Evolutionary conservation across 2,329 filamentous ascomycete species (phyloP).

Genomic region (Fusarium sp.): DNA sequence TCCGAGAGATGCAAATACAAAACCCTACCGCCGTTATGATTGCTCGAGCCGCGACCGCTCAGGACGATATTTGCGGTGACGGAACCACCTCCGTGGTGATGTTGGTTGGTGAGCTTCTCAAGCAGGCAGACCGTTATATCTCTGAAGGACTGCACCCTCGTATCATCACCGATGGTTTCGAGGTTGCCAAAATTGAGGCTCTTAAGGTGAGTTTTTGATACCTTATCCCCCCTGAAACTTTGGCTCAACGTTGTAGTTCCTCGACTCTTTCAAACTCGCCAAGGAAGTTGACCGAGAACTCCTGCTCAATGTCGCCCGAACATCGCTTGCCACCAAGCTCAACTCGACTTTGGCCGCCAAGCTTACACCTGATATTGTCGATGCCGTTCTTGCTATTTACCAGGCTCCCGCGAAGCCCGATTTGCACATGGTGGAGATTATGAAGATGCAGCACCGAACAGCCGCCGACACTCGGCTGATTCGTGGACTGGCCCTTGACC

Average conservation of each 20-base stretch:
- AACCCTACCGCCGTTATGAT: slow-evolving; percentile 95
- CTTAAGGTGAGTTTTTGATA: slow-evolving; percentile 71
- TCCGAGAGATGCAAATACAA: slow-evolving; percentile 90
- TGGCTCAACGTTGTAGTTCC: slow-evolving; percentile 68
- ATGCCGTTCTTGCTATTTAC: slow-evolving; percentile 95
- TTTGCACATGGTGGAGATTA: slow-evolving; percentile 99
- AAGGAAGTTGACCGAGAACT: slow-evolving; percentile 93
- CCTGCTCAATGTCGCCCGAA: slow-evolving; percentile 90
- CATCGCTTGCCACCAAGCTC: slow-evolving; percentile 94
- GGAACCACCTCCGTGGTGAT: slow-evolving; percentile 97
- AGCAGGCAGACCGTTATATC: slow-evolving; percentile 97
- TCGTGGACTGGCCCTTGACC: slow-evolving; percentile 89
- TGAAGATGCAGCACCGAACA: slow-evolving; percentile 99
- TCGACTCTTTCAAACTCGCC: slow-evolving; percentile 91
- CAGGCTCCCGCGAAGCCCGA: slow-evolving; percentile 90
- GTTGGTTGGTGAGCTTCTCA: slow-evolving; percentile 94
- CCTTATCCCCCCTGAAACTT: background rate
- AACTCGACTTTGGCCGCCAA: slow-evolving; percentile 89
- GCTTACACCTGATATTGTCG: slow-evolving; percentile 94
- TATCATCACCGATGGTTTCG: slow-evolving; percentile 97
- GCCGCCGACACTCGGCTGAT: slow-evolving; percentile 97
- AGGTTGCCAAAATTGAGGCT: slow-evolving; percentile 93
- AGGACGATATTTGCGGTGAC: slow-evolving; percentile 98
- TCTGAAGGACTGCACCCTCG: slow-evolving; percentile 95
- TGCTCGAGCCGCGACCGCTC: slow-evolving; percentile 87